A percentile compares a stretch with the other conserved stretches of the same genome.
Evolutionary conservation across 768 basidiomycete species (phyloP).

Genomic region (Mycena crocata): DNA sequence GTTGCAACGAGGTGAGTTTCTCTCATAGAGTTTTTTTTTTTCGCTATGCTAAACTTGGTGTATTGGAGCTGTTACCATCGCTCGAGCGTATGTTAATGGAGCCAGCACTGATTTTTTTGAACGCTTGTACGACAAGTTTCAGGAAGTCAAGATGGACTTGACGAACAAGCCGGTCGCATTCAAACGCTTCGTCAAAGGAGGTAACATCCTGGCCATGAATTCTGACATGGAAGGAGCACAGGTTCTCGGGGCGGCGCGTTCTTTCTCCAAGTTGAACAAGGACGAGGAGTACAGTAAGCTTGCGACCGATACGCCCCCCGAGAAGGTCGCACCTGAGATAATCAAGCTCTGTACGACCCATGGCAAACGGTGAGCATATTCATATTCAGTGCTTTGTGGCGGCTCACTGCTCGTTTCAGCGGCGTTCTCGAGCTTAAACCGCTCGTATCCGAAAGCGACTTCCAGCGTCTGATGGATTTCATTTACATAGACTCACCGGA

Average conservation of each 20-base stretch:
- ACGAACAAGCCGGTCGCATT: conserved; percentile 16
- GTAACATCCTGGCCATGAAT: conserved; percentile 14
- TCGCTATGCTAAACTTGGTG: not conserved
- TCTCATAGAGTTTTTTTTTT: not conserved
- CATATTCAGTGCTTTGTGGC: too few species aligned
- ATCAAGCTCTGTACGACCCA: conserved; percentile 16
- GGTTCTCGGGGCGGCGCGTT: conserved; percentile 12
- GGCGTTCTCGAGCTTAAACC: not conserved
- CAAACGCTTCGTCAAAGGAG: conserved; percentile 11
- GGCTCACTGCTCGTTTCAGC: not conserved
- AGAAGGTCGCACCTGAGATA: conserved; percentile 8
- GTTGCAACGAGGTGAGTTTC: conserved; percentile 14
- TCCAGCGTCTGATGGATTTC: not conserved
- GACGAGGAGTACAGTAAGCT: not conserved
- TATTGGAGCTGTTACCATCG: conserved; percentile 17
- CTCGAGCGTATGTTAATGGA: conserved; percentile 14
- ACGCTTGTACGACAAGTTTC: conserved; percentile 15
- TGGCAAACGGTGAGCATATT: conserved; percentile 8
- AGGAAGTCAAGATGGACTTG: not conserved
- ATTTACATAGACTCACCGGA: not conserved
- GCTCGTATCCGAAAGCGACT: not conserved
- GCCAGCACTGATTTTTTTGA: conserved; percentile 13
- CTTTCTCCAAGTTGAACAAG: conserved; percentile 1
- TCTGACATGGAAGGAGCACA: conserved; percentile 24
- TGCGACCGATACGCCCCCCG: not conserved